Base-by-base conservation (phyloP, 192 early-diverging fungal species). In the Backusella sp. region DNA sequence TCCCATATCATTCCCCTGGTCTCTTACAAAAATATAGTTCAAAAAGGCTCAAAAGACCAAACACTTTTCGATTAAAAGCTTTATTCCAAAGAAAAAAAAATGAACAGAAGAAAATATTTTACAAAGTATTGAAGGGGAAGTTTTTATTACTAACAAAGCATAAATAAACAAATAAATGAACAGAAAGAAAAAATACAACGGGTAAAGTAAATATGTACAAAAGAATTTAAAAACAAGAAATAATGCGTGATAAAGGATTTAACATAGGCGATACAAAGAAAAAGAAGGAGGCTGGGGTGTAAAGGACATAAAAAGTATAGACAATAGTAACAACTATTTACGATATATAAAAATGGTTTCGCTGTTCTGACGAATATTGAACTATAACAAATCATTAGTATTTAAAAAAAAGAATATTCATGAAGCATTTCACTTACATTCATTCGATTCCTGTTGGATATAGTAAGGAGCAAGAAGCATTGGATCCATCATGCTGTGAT, bases 401-500 rank as follows among this genome's bases (percentile, higher is more conserved):
- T 28, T 11, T 53, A 53, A 59, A 62, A 28, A 28, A 14, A 8
- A 28, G 0, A 21, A 56, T 21, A 62, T 17, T n/a, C 12, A 62
- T 12, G 26, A 28, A 28, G 23, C 23, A 62, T 14, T 28, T 62
- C 12, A 14, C 56, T 62, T 62, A 62, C 56, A 28, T 62, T 62
- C 56, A 14, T 62, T 62, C 26, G 56, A 62, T 12, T 62, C 56
- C 30, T 28, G 15, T 49, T 41, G 39, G 11, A 46, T 62, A 71
- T 42, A 71, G 26, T 71, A 71, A 71, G 70, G 70, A 39, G 70
- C 35, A 32, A 71, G 28, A 28, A 49, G 70, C 70, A 49, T 71
- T 32, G 70, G 70, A 32, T 71, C 49, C 70, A 71, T 71, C 70
- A 71, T 49, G 39, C 14, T 49, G 70, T 71, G 26, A 15, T 71